Base-by-base conservation (phyloP, 1,284 basidiomycete genomes). In the Ganoderma leucocontextum region DNA sequence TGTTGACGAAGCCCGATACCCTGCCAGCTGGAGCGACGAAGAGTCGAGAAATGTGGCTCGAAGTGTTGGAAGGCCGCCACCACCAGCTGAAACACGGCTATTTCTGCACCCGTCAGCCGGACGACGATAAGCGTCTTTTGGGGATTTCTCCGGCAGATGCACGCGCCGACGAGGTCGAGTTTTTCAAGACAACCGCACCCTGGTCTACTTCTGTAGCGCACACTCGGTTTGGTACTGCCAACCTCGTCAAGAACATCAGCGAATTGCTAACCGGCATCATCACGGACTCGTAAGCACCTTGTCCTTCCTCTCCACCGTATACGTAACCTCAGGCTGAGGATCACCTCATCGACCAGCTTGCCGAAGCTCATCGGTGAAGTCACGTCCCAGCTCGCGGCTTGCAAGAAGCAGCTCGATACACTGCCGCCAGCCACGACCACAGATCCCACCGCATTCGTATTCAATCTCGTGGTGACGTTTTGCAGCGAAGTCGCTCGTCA, bases 1-100 rank as follows among this genome's bases (percentile, higher is more conserved):
- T 91, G 0, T 78, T 91, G 29, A 91, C 91, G 0, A 91, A 92
- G 70, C 88, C 90, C 0, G 90, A 92, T 62, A 82, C 78, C 3
- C 77, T 91, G 1, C 75, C 81, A 0, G 57, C 75, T 0, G 88
- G 88, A 15, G 82, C 85, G 0, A 83, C 80, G 12, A 83, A 82
- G 59, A 62, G 80, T 2, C 84, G 78, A 12, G 69, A 79, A 19
- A 69, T 74, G 47, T 91, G 89, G 89, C 77, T 82, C n/a, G 82
- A 84, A 1, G 80, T 89, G 1, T 78, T 91, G n/a, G 83, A 87
- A 69, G 86, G 87, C 25, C 78, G 76, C 12, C 68, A 65, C 8
- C 77, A 87, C 69, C 67, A 38, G 1, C 80, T 90, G 12, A 82
- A 74, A 15, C 88, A 88, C 61, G 91, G 91, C 0, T 92, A 91